Evolutionary conservation across 2,329 filamentous ascomycete species (phyloP).

Genomic region (Leptographium flavum): DNA sequence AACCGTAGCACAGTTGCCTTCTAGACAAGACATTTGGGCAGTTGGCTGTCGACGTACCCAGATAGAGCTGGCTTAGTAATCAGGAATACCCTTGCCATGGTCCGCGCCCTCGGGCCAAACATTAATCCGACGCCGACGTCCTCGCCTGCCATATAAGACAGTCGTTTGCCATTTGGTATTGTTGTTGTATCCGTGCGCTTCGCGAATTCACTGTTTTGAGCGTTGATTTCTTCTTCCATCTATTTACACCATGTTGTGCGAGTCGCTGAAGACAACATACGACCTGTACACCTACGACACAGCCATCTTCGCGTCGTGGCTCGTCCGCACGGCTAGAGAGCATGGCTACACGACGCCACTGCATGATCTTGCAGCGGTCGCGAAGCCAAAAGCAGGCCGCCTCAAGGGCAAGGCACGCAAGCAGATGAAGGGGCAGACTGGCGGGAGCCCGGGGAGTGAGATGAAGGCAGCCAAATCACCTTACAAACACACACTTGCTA

Average conservation of each 20-base stretch:
- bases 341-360: conserved; percentile 15
- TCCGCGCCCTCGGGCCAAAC: too few relatives aligned
- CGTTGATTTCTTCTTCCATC: too few relatives aligned
- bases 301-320: conserved; percentile 24
- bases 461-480: background rate
- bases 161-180: too few relatives aligned
- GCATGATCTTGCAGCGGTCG: background rate
- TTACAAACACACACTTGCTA: conserved; percentile 20
- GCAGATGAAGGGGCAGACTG: conserved; percentile 10
- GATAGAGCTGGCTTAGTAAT: too few relatives aligned
- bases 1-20: too few relatives aligned
- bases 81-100: too few relatives aligned
- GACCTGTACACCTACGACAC: conserved; percentile 27
- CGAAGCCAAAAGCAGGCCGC: background rate
- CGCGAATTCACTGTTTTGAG: too few relatives aligned
- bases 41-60: too few relatives aligned
- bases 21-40: too few relatives aligned
- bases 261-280: conserved; percentile 17
- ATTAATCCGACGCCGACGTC: too few relatives aligned
- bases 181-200: too few relatives aligned
- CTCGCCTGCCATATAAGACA: too few relatives aligned
- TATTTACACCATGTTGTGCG: conserved; percentile 5
- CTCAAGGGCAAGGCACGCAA: conserved; percentile 18
- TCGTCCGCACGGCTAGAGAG: conserved; percentile 24
- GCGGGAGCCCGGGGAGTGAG: background rate